These are phyloP conservation scores for Zopfia rhizophila DNA, from an alignment of 2,329 filamentous ascomycete genomes.

Conservation along the genomic window DNA sequence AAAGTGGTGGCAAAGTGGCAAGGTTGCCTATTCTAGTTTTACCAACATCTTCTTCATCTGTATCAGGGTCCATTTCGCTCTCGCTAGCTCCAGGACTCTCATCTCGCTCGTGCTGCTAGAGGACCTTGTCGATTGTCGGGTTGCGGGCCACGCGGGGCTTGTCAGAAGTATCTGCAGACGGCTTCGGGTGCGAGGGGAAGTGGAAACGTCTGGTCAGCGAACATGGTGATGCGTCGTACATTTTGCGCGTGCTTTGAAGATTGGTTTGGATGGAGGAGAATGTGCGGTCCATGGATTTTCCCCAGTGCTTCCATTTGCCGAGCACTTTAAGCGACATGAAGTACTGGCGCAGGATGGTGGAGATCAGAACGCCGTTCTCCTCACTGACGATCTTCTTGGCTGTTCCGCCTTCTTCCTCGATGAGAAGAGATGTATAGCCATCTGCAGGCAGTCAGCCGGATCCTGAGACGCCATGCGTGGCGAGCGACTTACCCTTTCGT, in stretches of 20 bases:
- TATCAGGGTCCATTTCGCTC: too few relatives aligned
- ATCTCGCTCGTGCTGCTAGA: too few relatives aligned
- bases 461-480: constrained; percentile 4
- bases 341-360: constrained; percentile 87
- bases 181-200: too few relatives aligned
- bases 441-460: constrained; percentile 57
- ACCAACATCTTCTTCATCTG: too few relatives aligned
- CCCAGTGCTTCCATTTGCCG: constrained; percentile 80
- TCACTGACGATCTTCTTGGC: constrained; percentile 84
- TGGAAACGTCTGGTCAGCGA: too few relatives aligned
- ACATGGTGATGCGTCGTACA: too few relatives aligned
- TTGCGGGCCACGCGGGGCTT: too few relatives aligned
- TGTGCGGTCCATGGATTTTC: constrained; percentile 69
- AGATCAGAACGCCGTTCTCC: constrained; percentile 87
- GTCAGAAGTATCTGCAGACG: too few relatives aligned
- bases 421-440: constrained; percentile 80
- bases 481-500: constrained; percentile 62
- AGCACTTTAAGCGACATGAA: constrained; percentile 87
- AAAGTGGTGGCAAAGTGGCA: too few relatives aligned
- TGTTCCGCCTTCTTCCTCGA: constrained; percentile 77
- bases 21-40: too few relatives aligned
- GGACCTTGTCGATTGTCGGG: too few relatives aligned
- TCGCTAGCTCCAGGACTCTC: too few relatives aligned
- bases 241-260: constrained; percentile 64
- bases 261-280: constrained; percentile 74